Evolutionary conservation across 371 early-diverging fungal genomes (phyloP).

Genomic region (Caulochytrium protostelioides): DNA sequence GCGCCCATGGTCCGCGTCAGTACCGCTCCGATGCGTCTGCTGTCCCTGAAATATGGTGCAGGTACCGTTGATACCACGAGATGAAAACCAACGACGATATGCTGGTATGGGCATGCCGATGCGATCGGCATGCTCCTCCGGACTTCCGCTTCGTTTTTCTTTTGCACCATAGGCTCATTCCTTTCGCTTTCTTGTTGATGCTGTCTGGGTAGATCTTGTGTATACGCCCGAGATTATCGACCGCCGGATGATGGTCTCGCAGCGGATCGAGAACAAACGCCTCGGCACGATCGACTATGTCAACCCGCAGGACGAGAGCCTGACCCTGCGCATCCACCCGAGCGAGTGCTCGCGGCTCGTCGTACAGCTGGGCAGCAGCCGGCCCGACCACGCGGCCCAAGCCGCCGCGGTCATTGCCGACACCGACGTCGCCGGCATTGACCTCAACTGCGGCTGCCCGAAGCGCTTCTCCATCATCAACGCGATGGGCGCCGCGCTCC

Average conservation of each 20-base stretch:
- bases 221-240: conserved; percentile 83
- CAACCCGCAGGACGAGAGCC: conserved; percentile 6
- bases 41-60: conserved; percentile 70
- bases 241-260: conserved; percentile 57
- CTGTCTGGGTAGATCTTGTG: conserved; percentile 41
- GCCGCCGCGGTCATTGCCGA: conserved; percentile 63
- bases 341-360: conserved; percentile 12
- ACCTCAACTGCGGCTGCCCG: conserved; percentile 94
- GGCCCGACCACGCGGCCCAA: conserved; percentile 60
- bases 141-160: not conserved
- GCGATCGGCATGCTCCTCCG: no score
- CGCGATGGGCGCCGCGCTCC: conserved; percentile 86
- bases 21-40: conserved; percentile 62
- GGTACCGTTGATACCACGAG: conserved; percentile 29
- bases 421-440: conserved; percentile 61
- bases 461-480: conserved; percentile 79
- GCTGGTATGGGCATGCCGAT: no score
- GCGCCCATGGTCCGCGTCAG: conserved; percentile 89
- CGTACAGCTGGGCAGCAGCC: conserved; percentile 43
- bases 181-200: not conserved
- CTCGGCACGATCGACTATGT: conserved; percentile 18
- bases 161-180: not conserved
- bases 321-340: conserved; percentile 15
- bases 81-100: no score
- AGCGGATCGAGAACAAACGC: conserved; percentile 39